Conservation (phyloP, 176 grass and related monocot genomes). For the barley (Hordeum vulgare) region MorexV3_pseudomolecules_assembly NC_058521.1:54821824-54822323, state of each 20-base stretch:
- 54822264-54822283: neutral
- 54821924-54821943: neutral
- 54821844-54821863: conserved; percentile 25
- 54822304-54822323: neutral
- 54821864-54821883: conserved; percentile 27
- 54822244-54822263: neutral
- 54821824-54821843: neutral
- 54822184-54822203: neutral
- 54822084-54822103: neutral
- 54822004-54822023: neutral
- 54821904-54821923: conserved; percentile 21
- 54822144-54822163: neutral
- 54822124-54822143: neutral
- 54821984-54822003: neutral
- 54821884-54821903: neutral
- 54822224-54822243: neutral
- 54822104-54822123: neutral
- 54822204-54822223: neutral
- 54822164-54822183: neutral
- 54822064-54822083: neutral
- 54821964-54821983: neutral
- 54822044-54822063: neutral
- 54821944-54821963: neutral
- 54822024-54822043: neutral
- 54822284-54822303: neutral